Evolutionary conservation across 306 rosid species (phyloP).

Genomic region (Malus asiatica): DNA sequence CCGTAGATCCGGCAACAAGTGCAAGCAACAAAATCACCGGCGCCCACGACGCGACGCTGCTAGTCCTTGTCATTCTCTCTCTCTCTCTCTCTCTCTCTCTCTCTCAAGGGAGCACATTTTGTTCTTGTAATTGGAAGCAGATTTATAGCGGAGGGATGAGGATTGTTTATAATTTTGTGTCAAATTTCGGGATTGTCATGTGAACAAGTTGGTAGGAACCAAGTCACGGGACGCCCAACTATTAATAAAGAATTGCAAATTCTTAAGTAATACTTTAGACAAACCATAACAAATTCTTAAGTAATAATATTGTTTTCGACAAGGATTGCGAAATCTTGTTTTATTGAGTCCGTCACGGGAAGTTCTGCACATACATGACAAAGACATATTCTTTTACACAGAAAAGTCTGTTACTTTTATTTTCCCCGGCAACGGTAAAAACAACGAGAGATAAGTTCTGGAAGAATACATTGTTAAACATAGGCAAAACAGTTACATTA

Average conservation of each 20-base stretch:
- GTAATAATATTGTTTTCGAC: not conserved
- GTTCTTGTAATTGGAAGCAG: not conserved
- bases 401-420: not conserved
- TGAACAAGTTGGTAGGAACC: conserved; percentile 25
- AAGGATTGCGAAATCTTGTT: no score
- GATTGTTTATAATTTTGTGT: conserved; percentile 4
- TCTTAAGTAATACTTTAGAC: not conserved
- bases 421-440: not conserved
- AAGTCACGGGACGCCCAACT: conserved; percentile 22
- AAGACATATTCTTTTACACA: not conserved
- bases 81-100: not conserved
- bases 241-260: not conserved
- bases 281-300: no score
- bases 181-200: conserved; percentile 25
- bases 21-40: conserved; percentile 25
- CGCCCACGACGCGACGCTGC: conserved; percentile 19
- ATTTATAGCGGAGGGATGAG: conserved; percentile 24
- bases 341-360: not conserved
- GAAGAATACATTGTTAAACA: not conserved
- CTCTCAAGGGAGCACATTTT: not conserved
- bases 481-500: conserved; percentile 1
- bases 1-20: conserved; percentile 26
- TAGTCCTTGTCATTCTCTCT: conserved; percentile 22
- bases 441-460: not conserved
- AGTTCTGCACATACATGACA: not conserved